Base-by-base conservation (phyloP, 331 rosid genomes). In the Pyracantha coccinea region DNA sequence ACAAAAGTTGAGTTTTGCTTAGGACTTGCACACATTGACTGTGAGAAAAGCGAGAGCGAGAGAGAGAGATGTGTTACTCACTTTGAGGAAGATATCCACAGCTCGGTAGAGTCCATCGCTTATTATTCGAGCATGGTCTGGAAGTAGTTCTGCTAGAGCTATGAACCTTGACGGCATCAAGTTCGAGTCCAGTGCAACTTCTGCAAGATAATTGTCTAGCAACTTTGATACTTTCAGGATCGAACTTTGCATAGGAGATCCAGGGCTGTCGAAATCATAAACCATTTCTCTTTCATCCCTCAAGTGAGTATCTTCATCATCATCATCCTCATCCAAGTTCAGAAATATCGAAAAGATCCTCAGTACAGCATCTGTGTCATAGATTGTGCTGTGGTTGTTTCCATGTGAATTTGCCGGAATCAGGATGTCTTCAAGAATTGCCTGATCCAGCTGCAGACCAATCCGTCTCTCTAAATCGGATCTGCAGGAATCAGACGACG, bases 41-140 rank as follows among this genome's bases (percentile, higher is more conserved):
- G n/a, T 4, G 54, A 47, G n/a, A 47, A 2, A 47, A 47, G 7
- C 16, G 8, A 50, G 55, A 17, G 21, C 17, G 4, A 50, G 57
- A 61, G 57, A 59, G 38, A 61, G 11, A 35, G 7, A 8, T 41
- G 15, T 11, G 11, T 41, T 41, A 23, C 87, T 86, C 50, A 94
- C 98, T 89, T 94, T 94, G 19, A 94, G 98, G 89, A 91, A 94
- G 83, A 94, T 94, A 73, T 94, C 98, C 59, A 86, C 95, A 11
- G 98, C 94, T 85, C 97, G 78, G 53, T 94, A 94, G 80, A 90
- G 85, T 68, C 96, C 98, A 84, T 91, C 98, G 14, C 98, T 94
- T 21, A 81, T 81, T 9, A 83, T 72, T 13, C 97, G 90, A 32
- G 98, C 97, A 83, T 94, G 97, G 80, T 94, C 97, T 7, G 98